A percentile compares a stretch with the other conserved stretches of the same genome.
These are phyloP conservation scores for Persicaria maculosa DNA, from an alignment of 148 eudicot species.

Conservation along the genomic window DNA sequence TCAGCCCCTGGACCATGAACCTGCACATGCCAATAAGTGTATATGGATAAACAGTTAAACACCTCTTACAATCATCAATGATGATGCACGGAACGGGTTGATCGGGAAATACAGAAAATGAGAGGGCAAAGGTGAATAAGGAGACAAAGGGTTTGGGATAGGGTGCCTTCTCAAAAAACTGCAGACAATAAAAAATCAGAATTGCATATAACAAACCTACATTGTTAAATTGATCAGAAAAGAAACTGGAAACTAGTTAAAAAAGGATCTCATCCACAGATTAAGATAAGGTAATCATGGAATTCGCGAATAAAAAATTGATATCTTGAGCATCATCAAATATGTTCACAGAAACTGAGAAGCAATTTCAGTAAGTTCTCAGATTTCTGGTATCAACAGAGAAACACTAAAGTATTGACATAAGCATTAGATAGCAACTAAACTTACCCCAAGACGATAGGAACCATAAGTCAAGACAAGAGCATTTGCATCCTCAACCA, in stretches of 20 bases:
- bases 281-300: background rate
- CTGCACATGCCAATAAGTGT: slow-evolving; percentile 17
- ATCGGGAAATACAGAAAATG: background rate
- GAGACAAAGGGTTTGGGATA: background rate
- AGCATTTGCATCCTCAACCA: slow-evolving; percentile 93
- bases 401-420: background rate
- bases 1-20: slow-evolving; percentile 93
- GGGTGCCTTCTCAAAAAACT: background rate
- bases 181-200: background rate
- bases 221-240: background rate
- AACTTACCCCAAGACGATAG: slow-evolving; percentile 78
- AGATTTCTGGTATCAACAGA: background rate
- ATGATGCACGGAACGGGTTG: background rate
- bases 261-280: background rate
- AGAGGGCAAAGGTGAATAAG: background rate
- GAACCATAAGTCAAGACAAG: slow-evolving; percentile 83
- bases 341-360: background rate
- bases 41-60: background rate
- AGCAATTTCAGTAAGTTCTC: background rate
- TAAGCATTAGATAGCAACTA: too few relatives aligned
- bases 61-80: background rate
- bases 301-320: background rate
- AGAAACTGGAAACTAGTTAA: background rate
- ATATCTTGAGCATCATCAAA: background rate
- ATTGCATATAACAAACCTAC: background rate